phyloP scores from a whole-genome alignment of 371 early-diverging fungal genomes.

The Circinella umbellata region DNA sequence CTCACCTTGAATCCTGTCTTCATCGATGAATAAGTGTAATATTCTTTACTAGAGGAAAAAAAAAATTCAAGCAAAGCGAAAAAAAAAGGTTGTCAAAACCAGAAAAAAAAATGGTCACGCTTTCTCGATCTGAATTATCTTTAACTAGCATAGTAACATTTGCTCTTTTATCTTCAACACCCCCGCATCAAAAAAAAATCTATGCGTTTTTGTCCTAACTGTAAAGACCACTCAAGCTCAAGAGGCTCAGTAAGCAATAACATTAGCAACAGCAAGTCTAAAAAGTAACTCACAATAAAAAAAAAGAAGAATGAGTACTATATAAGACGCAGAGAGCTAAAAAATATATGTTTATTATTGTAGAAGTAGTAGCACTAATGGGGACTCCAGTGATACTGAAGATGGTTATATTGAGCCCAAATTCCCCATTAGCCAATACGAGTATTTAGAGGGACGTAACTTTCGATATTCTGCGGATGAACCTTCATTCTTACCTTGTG shows the following conservation, averaged over 20 bases:
- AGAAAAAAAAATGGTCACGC: constrained; percentile 6
- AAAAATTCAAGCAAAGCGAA: background rate
- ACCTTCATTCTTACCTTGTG: constrained; percentile 42
- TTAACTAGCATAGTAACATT: too few species aligned
- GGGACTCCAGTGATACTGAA: constrained; percentile 11
- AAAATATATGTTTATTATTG: background rate
- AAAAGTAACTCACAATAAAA: background rate
- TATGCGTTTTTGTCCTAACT: constrained; percentile 7
- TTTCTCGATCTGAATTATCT: background rate
- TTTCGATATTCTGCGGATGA: constrained; percentile 20
- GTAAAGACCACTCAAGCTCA: constrained; percentile 1
- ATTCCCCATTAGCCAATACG: constrained; percentile 35
- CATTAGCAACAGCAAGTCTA: background rate
- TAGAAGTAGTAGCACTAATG: background rate
- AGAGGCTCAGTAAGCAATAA: constrained; percentile 1
- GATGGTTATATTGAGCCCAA: constrained; percentile 32
- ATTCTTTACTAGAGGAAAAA: background rate
- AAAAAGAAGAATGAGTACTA: too few species aligned
- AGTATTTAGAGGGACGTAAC: constrained; percentile 41
- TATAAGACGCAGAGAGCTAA: background rate
- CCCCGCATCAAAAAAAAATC: background rate
- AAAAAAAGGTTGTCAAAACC: constrained; percentile 1
- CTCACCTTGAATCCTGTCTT: constrained; percentile 13
- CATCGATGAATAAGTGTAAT: constrained; percentile 1
- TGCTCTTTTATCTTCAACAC: background rate